Evolutionary conservation across 768 basidiomycete species (phyloP).

Genomic region (Hypholoma sublateritium): DNA sequence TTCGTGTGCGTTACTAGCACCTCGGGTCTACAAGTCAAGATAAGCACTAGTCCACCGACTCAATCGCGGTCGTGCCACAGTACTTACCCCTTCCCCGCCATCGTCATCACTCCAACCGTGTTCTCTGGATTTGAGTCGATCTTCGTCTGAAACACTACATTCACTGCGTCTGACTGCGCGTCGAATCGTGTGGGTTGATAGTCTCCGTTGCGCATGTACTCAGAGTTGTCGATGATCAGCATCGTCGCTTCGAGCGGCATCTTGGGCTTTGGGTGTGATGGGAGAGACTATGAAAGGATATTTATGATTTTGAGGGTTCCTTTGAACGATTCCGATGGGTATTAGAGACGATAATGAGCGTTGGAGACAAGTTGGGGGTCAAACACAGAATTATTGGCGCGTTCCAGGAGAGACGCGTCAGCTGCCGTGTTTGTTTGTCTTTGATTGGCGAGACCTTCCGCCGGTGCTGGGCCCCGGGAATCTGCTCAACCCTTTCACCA

Average conservation of each 20-base stretch:
- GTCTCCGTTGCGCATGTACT: conserved; percentile 96
- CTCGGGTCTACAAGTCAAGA: conserved; percentile 63
- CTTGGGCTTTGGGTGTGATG: conserved; percentile 26
- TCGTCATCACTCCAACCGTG: conserved; percentile 96
- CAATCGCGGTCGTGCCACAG: background rate
- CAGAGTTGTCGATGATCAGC: conserved; percentile 97
- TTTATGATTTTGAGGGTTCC: no score
- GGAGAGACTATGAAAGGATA: background rate
- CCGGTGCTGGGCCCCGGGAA: background rate
- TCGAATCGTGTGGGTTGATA: conserved; percentile 85
- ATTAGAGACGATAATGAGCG: background rate
- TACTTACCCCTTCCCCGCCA: conserved; percentile 89
- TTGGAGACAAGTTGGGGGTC: background rate
- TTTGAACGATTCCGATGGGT: no score
- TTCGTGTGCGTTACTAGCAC: conserved; percentile 96
- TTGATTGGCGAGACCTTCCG: background rate
- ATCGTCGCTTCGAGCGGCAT: conserved; percentile 99
- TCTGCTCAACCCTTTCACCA: background rate
- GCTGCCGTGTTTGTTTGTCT: background rate
- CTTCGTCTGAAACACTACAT: conserved; percentile 88
- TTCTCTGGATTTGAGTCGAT: conserved; percentile 96
- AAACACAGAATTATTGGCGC: background rate
- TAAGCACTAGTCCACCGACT: background rate
- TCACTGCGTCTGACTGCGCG: conserved; percentile 91
- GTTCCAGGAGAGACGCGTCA: conserved; percentile 4